These are phyloP conservation scores for Candida railenensis DNA, from an alignment of 805 yeast genomes.

Conservation along the genomic window DNA sequence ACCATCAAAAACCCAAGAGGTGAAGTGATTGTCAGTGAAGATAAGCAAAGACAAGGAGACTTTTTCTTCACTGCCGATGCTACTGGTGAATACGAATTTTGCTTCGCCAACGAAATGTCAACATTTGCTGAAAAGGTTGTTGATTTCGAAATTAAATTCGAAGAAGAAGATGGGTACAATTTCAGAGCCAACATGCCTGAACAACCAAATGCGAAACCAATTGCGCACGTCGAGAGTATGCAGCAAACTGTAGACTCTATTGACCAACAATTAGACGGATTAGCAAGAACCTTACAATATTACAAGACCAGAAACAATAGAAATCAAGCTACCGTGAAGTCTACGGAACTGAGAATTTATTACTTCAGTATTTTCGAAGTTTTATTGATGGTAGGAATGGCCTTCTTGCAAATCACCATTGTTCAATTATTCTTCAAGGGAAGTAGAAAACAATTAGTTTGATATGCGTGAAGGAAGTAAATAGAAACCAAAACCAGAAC, in stretches of 20 bases:
- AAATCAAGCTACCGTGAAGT: slow-evolving; percentile 83
- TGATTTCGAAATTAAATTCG: slow-evolving; percentile 72
- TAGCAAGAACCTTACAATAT: slow-evolving; percentile 66
- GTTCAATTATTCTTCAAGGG: slow-evolving; percentile 73
- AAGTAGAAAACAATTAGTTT: slow-evolving; percentile 65
- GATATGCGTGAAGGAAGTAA: slow-evolving; percentile 11
- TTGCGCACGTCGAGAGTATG: slow-evolving; percentile 53
- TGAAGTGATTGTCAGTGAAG: slow-evolving; percentile 49
- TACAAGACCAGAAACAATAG: slow-evolving; percentile 89
- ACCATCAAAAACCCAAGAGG: slow-evolving; percentile 58
- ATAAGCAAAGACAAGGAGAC: slow-evolving; percentile 76
- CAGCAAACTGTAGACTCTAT: slow-evolving; percentile 55
- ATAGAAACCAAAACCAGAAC: neutral
- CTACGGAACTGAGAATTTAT: slow-evolving; percentile 75
- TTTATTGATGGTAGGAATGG: slow-evolving; percentile 71
- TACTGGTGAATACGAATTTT: slow-evolving; percentile 82
- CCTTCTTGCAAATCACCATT: slow-evolving; percentile 62
- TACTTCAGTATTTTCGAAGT: slow-evolving; percentile 75
- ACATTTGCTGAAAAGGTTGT: slow-evolving; percentile 80
- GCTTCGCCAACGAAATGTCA: slow-evolving; percentile 80
- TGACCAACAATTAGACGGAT: slow-evolving; percentile 56
- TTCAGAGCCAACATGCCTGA: slow-evolving; percentile 64
- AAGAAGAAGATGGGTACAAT: slow-evolving; percentile 30
- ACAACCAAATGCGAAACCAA: slow-evolving; percentile 46
- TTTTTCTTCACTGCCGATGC: slow-evolving; percentile 64